These are phyloP conservation scores for Streptanthus diversifolius DNA, from an alignment of 345 rosid genomes.

Conservation along the genomic window DNA sequence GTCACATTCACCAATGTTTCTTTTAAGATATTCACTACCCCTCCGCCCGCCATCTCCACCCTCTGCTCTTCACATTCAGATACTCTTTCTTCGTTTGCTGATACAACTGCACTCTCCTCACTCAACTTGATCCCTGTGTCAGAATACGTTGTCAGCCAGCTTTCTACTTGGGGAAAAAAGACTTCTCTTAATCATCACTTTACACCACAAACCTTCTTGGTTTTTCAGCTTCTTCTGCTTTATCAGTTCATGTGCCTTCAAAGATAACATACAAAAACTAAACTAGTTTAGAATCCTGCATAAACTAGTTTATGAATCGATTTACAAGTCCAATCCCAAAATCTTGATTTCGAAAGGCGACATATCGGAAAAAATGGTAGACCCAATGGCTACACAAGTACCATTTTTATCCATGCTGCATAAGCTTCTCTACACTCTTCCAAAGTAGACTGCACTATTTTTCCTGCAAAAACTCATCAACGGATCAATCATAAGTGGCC, in stretches of 20 bases:
- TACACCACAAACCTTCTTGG: slow-evolving; percentile 31
- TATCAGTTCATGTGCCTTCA: slow-evolving; percentile 74
- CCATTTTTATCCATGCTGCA: slow-evolving; percentile 73
- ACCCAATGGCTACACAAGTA: slow-evolving; percentile 13
- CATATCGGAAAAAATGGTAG: slow-evolving; percentile 4
- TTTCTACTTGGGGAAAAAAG: not conserved
- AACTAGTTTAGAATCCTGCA: not conserved
- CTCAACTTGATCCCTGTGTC: slow-evolving; percentile 32
- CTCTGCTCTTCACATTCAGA: slow-evolving; percentile 25
- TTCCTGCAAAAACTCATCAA: slow-evolving; percentile 47
- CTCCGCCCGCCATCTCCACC: slow-evolving; percentile 31
- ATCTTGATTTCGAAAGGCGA: too few species aligned
- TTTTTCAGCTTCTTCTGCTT: slow-evolving; percentile 64
- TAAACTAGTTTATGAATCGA: too few species aligned
- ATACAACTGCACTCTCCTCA: slow-evolving; percentile 33
- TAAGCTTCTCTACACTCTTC: slow-evolving; percentile 87
- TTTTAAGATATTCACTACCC: slow-evolving; percentile 26
- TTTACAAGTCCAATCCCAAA: too few species aligned
- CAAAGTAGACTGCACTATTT: slow-evolving; percentile 84
- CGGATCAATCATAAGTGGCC: slow-evolving; percentile 1
- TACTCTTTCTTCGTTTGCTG: slow-evolving; percentile 39
- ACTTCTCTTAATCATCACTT: not conserved
- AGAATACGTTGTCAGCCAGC: slow-evolving; percentile 14
- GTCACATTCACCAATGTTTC: slow-evolving; percentile 39
- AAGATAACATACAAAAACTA: not conserved